Evolutionary conservation across 2,329 filamentous ascomycete genomes (phyloP).

Genomic region (Ceratocystis colombiana): DNA sequence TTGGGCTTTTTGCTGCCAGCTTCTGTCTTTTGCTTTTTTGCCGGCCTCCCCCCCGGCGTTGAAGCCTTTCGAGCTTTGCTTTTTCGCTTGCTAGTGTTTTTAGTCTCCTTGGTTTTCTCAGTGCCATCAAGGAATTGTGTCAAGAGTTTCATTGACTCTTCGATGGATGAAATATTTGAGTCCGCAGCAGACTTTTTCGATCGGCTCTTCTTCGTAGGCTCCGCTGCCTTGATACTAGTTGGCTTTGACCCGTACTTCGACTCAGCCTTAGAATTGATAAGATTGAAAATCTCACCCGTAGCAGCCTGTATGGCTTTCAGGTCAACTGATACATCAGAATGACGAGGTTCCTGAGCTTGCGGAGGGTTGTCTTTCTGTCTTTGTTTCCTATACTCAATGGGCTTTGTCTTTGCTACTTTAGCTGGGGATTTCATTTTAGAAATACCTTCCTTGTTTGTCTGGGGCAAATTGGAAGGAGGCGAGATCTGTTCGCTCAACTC

Average conservation of each 20-base stretch:
- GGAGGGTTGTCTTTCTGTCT: neutral
- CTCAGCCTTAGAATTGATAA: neutral
- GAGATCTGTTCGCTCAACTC: too few species aligned
- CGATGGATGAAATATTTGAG: neutral
- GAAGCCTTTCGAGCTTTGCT: neutral
- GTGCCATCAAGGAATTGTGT: slow-evolving; percentile 1
- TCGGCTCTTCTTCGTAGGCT: neutral
- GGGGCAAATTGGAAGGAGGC: neutral
- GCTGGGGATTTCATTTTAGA: neutral
- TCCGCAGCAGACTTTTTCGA: neutral
- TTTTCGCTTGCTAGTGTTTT: neutral
- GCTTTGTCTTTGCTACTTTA: neutral
- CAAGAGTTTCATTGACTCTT: slow-evolving; percentile 3
- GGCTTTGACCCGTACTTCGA: neutral
- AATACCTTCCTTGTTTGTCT: neutral
- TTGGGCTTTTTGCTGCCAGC: neutral
- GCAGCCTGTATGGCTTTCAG: neutral
- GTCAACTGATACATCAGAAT: neutral
- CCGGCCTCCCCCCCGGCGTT: neutral
- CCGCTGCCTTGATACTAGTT: neutral
- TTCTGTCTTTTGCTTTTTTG: slow-evolving; percentile 18
- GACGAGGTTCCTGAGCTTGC: neutral
- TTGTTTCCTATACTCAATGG: neutral
- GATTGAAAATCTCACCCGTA: neutral
- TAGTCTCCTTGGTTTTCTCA: neutral